Conservation (phyloP, 2,329 filamentous ascomycete species). For the Apiospora hydei region DNA sequence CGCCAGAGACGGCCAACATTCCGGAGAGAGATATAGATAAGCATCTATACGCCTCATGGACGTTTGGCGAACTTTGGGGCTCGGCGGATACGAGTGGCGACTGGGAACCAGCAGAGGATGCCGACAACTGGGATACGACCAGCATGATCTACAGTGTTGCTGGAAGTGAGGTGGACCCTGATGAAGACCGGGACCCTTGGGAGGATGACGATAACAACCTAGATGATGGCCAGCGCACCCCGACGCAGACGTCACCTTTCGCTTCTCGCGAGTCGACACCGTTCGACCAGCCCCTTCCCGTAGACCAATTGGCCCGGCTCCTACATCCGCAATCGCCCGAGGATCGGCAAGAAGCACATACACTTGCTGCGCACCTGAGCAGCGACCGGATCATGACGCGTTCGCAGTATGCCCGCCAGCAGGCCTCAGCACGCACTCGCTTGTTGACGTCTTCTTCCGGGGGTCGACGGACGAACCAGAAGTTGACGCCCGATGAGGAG, state of each 20-base stretch:
- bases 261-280: slow-evolving; percentile 62
- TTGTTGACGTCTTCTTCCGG: slow-evolving; percentile 63
- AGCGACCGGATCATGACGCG: slow-evolving; percentile 80
- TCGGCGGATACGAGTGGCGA: slow-evolving; percentile 81
- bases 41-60: slow-evolving; percentile 85
- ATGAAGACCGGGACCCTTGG: slow-evolving; percentile 56
- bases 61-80: slow-evolving; percentile 84
- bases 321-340: slow-evolving; percentile 81
- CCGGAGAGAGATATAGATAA: slow-evolving; percentile 74
- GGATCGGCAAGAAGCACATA: slow-evolving; percentile 80
- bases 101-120: slow-evolving; percentile 65
- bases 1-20: slow-evolving; percentile 44
- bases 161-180: slow-evolving; percentile 47
- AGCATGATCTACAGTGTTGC: slow-evolving; percentile 70
- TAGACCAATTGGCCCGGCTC: slow-evolving; percentile 76
- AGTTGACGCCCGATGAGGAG: slow-evolving; percentile 63
- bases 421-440: slow-evolving; percentile 73
- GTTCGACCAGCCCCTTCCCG: slow-evolving; percentile 68
- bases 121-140: slow-evolving; percentile 75
- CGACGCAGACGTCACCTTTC: slow-evolving; percentile 71
- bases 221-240: slow-evolving; percentile 69
- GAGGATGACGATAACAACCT: slow-evolving; percentile 54
- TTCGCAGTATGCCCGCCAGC: slow-evolving; percentile 73
- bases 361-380: slow-evolving; percentile 80
- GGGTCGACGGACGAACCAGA: slow-evolving; percentile 44